Percentiles rank a stretch among this genome's conserved stretches.
Evolutionary conservation across 1,139 yeast species (phyloP).

Genomic region (Suhomyces choctaworum): DNA sequence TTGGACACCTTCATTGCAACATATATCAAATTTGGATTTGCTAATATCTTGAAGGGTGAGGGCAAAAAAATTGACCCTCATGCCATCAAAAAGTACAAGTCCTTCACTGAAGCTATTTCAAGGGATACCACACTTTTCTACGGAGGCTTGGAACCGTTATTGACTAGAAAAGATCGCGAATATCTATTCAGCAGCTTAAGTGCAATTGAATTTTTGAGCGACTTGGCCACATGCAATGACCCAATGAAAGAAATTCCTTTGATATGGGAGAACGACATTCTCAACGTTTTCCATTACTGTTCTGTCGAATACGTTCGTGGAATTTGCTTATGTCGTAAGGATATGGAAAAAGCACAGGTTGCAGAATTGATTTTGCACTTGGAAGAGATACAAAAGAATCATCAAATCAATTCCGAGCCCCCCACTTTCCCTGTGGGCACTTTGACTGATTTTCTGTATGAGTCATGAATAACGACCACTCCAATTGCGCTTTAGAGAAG

Average conservation of each 20-base stretch:
- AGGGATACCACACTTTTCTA: constrained; percentile 70
- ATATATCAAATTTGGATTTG: constrained; percentile 48
- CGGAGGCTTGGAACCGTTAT: constrained; percentile 56
- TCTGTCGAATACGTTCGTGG: constrained; percentile 67
- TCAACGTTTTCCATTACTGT: constrained; percentile 63
- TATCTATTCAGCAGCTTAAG: constrained; percentile 55
- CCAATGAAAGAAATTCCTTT: constrained; percentile 50
- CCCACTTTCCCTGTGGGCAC: constrained; percentile 37
- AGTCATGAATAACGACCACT: constrained; percentile 2
- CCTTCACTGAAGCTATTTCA: constrained; percentile 42
- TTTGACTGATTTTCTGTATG: constrained; percentile 32
- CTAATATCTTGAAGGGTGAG: constrained; percentile 48
- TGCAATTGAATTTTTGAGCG: constrained; percentile 70
- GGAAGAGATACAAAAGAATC: constrained; percentile 32
- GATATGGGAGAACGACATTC: constrained; percentile 57
- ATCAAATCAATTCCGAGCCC: constrained; percentile 37
- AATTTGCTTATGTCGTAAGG: constrained; percentile 45
- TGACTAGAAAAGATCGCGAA: constrained; percentile 46
- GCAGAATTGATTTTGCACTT: constrained; percentile 32
- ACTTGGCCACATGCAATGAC: constrained; percentile 59
- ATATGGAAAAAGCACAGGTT: constrained; percentile 39
- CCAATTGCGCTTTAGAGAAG: too few species aligned
- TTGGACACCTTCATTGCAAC: constrained; percentile 45
- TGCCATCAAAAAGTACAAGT: constrained; percentile 46
- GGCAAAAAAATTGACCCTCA: constrained; percentile 61